Evolutionary conservation across 441 rosid species (phyloP).

Genomic region (Cnidoscolus chayamansa): DNA sequence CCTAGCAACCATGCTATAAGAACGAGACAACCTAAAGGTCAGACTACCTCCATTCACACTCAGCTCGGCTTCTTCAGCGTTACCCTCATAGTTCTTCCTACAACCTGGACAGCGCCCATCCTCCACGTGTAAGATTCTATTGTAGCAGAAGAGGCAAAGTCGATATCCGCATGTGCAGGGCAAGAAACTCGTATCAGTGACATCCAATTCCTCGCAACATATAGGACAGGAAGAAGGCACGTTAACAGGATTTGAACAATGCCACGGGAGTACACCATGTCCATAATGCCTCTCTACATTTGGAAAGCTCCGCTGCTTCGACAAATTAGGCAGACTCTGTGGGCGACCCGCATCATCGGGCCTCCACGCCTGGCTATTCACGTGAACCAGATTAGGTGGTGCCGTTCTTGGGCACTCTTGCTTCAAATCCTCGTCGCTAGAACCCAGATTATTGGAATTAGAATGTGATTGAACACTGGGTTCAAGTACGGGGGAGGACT

Average conservation of each 20-base stretch:
- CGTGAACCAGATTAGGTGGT: conserved; percentile 32
- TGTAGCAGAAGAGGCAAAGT: conserved; percentile 91
- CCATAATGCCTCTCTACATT: conserved; percentile 34
- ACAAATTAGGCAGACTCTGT: conserved; percentile 71
- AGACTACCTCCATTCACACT: conserved; percentile 50
- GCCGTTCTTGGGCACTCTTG: conserved; percentile 28
- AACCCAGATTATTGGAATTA: conserved; percentile 20
- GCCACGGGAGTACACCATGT: conserved; percentile 44
- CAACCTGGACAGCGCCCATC: conserved; percentile 97
- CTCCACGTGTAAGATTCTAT: conserved; percentile 70
- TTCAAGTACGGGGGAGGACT: conserved; percentile 28
- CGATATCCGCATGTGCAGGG: conserved; percentile 89
- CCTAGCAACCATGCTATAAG: conserved; percentile 73
- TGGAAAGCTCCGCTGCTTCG: conserved; percentile 62
- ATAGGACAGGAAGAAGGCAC: conserved; percentile 79
- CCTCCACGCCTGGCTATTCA: conserved; percentile 68
- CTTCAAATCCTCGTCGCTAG: conserved; percentile 30
- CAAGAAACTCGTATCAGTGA: conserved; percentile 70
- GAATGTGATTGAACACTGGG: conserved; percentile 26
- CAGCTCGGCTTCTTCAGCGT: conserved; percentile 49
- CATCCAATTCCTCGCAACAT: conserved; percentile 86
- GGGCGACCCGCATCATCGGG: conserved; percentile 77
- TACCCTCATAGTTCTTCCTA: conserved; percentile 67
- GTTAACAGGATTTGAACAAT: conserved; percentile 30
- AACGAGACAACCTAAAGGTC: conserved; percentile 62